Conservation (phyloP, 78 protist genomes). For the Dictyostelium capitatum region DNA sequence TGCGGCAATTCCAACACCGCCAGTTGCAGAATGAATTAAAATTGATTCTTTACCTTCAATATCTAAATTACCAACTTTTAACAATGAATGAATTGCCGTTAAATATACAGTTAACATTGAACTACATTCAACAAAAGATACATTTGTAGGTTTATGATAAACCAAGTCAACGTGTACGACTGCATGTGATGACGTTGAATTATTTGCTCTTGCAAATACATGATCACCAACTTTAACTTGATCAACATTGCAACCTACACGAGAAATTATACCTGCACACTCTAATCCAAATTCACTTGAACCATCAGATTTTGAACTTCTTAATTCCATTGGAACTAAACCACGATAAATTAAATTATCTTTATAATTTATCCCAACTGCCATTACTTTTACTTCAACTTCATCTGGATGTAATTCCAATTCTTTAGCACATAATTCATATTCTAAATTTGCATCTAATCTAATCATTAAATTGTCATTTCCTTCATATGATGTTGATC, state of each 20-base stretch:
- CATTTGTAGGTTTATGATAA: background rate
- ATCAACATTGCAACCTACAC: background rate
- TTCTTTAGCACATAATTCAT: background rate
- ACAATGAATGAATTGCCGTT: background rate
- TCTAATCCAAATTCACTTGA: conserved; percentile 8
- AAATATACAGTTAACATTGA: background rate
- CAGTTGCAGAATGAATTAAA: conserved; percentile 22
- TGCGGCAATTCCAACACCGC: conserved; percentile 60
- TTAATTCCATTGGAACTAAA: background rate
- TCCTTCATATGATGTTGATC: conserved; percentile 15
- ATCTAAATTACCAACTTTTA: conserved; percentile 44
- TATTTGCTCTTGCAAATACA: background rate
- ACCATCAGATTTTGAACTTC: no score
- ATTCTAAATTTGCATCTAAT: conserved; percentile 3
- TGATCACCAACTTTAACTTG: conserved; percentile 23
- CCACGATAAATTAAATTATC: conserved; percentile 58
- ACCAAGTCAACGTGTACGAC: background rate
- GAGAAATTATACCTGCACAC: conserved; percentile 9
- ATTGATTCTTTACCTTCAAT: background rate
- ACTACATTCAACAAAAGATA: background rate
- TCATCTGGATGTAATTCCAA: conserved; percentile 10
- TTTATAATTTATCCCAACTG: conserved; percentile 50
- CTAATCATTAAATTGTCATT: background rate
- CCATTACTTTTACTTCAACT: conserved; percentile 44
- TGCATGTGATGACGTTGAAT: background rate